A percentile compares a stretch with the other conserved stretches of the same genome.
Evolutionary conservation across 192 early-diverging fungal species (phyloP).

Genomic region (Podila horticola): DNA sequence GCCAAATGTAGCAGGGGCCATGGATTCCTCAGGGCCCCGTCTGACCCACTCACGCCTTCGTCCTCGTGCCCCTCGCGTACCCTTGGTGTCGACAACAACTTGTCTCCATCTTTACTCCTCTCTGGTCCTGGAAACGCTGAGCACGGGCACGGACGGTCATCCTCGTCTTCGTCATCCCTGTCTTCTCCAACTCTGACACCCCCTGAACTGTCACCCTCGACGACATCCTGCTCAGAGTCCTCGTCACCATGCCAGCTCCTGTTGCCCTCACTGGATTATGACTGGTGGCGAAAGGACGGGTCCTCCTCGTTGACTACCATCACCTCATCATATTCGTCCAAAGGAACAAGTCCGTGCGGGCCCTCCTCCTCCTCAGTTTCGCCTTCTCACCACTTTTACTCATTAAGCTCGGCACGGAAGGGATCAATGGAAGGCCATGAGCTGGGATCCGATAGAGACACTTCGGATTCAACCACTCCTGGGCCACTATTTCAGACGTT

Average conservation of each 20-base stretch:
- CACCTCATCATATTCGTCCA: background rate
- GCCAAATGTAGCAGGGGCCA: background rate
- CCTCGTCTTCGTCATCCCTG: background rate
- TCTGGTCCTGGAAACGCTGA: background rate
- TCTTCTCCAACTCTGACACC: constrained; percentile 1
- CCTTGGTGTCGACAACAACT: background rate
- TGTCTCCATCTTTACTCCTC: background rate
- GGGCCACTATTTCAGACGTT: too few species aligned
- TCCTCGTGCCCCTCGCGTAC: background rate
- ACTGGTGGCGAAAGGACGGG: background rate
- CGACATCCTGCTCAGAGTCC: background rate
- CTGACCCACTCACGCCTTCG: background rate
- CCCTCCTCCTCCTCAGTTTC: background rate
- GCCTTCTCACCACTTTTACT: background rate
- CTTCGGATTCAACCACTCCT: too few species aligned
- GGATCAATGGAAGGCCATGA: background rate
- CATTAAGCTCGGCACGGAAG: background rate
- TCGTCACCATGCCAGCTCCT: background rate
- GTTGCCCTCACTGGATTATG: background rate
- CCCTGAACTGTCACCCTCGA: background rate
- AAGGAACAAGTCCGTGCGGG: background rate
- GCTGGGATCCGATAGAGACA: too few species aligned
- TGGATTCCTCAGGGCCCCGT: background rate
- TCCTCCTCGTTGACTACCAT: background rate
- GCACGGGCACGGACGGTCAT: background rate